Conservation (phyloP, 768 basidiomycete species). For the Leccinum boreale region DNA sequence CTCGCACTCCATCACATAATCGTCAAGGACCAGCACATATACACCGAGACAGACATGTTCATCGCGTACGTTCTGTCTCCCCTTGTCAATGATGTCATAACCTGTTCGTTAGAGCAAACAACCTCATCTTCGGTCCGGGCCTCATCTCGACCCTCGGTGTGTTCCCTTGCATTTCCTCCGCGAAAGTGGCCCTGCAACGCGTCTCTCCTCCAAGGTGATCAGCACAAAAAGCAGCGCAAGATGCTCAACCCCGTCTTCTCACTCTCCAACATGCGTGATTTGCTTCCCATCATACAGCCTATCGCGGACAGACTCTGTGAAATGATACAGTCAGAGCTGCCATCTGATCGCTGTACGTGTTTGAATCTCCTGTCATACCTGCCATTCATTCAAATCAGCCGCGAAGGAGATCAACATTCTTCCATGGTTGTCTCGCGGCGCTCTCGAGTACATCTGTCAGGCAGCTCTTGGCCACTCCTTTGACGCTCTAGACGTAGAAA, state of each 20-base stretch:
- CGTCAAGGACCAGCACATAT: constrained; percentile 35
- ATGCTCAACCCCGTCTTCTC: constrained; percentile 35
- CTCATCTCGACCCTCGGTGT: constrained; percentile 37
- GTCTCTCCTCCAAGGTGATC: constrained; percentile 19
- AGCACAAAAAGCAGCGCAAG: constrained; percentile 31
- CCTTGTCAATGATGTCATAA: neutral
- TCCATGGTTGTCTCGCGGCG: constrained; percentile 31
- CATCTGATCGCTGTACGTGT: constrained; percentile 21
- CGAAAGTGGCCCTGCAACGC: neutral
- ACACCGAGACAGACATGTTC: constrained; percentile 37
- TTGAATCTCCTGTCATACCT: neutral
- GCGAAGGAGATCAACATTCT: constrained; percentile 32
- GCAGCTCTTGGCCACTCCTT: constrained; percentile 35
- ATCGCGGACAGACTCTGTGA: constrained; percentile 29
- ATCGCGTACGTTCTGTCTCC: constrained; percentile 21
- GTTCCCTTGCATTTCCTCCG: neutral
- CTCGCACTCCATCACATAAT: constrained; percentile 36
- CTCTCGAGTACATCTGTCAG: constrained; percentile 37
- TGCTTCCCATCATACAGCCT: constrained; percentile 31
- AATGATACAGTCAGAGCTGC: constrained; percentile 19
- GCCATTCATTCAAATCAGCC: constrained; percentile 13
- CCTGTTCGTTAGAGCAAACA: constrained; percentile 18
- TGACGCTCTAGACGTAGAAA: constrained; percentile 24
- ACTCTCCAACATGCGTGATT: constrained; percentile 27
- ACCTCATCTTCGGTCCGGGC: constrained; percentile 36